Conservation (phyloP, 371 early-diverging fungal genomes). For the Scutellospora calospora region DNA sequence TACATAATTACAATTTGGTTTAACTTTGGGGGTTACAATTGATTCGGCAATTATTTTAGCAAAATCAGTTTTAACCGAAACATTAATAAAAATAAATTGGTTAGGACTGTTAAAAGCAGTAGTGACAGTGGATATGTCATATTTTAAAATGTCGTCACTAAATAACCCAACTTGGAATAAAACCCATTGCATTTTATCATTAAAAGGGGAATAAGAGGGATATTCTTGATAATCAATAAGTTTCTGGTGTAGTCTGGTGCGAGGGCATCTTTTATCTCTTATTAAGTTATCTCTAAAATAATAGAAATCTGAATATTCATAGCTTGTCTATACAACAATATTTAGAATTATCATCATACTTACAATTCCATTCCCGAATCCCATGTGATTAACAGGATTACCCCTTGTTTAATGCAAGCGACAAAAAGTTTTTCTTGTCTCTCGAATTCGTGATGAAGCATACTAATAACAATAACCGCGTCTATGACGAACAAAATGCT, state of each 20-base stretch:
- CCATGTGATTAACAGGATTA: background rate
- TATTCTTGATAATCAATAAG: background rate
- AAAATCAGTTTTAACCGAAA: conserved; percentile 9
- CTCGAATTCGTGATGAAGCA: conserved; percentile 11
- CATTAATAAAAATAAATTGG: conserved; percentile 20
- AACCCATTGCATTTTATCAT: conserved; percentile 2
- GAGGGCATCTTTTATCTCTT: background rate
- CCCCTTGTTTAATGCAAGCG: background rate
- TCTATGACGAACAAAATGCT: background rate
- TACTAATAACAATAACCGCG: background rate
- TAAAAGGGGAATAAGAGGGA: background rate
- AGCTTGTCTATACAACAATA: background rate
- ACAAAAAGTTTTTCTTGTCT: background rate
- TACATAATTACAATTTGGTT: conserved; percentile 11
- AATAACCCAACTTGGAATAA: conserved; percentile 26
- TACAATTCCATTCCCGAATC: conserved; percentile 32
- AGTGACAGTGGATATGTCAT: conserved; percentile 11
- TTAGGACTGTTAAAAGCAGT: conserved; percentile 13
- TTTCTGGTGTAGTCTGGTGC: background rate
- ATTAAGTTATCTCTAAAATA: conserved; percentile 12
- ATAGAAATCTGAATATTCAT: background rate
- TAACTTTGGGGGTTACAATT: background rate
- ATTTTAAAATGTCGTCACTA: background rate
- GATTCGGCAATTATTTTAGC: background rate
- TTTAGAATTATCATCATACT: background rate